phyloP scores from a whole-genome alignment of 2,329 filamentous ascomycete species.

The Aspergillus sp. region DNA sequence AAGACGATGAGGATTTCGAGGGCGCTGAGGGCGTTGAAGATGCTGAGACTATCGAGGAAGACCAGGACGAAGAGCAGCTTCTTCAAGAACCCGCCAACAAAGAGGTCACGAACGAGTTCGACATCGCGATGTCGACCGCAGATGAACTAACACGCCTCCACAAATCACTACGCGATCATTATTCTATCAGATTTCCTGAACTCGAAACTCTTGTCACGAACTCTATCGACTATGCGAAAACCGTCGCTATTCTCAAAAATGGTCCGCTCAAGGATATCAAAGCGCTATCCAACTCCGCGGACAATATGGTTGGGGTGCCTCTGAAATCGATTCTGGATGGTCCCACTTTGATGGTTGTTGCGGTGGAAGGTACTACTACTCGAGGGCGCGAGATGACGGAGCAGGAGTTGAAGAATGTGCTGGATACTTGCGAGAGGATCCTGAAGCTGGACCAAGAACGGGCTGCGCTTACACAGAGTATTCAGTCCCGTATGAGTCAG shows the following conservation, averaged over 20 bases:
- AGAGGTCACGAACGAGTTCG: slow-evolving; percentile 73
- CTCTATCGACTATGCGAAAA: slow-evolving; percentile 91
- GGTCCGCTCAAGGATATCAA: slow-evolving; percentile 89
- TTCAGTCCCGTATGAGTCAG: slow-evolving; percentile 93
- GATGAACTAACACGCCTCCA: slow-evolving; percentile 90
- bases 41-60: slow-evolving; percentile 55
- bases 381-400: slow-evolving; percentile 74
- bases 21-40: slow-evolving; percentile 62
- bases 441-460: slow-evolving; percentile 87
- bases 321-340: slow-evolving; percentile 82
- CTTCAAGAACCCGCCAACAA: slow-evolving; percentile 62
- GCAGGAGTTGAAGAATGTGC: slow-evolving; percentile 72
- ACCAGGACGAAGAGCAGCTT: slow-evolving; percentile 61
- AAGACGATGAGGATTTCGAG: slow-evolving; percentile 70
- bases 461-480: slow-evolving; percentile 83
- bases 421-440: slow-evolving; percentile 81
- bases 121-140: slow-evolving; percentile 91
- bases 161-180: slow-evolving; percentile 95
- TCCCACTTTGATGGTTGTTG: slow-evolving; percentile 91
- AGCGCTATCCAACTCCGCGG: slow-evolving; percentile 68
- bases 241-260: slow-evolving; percentile 89
- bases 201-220: slow-evolving; percentile 87
- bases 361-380: slow-evolving; percentile 88
- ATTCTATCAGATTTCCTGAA: slow-evolving; percentile 90
- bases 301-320: slow-evolving; percentile 74